phyloP scores from a whole-genome alignment of 2,329 filamentous ascomycete species.

The Pseudogymnoascus sp. region DNA sequence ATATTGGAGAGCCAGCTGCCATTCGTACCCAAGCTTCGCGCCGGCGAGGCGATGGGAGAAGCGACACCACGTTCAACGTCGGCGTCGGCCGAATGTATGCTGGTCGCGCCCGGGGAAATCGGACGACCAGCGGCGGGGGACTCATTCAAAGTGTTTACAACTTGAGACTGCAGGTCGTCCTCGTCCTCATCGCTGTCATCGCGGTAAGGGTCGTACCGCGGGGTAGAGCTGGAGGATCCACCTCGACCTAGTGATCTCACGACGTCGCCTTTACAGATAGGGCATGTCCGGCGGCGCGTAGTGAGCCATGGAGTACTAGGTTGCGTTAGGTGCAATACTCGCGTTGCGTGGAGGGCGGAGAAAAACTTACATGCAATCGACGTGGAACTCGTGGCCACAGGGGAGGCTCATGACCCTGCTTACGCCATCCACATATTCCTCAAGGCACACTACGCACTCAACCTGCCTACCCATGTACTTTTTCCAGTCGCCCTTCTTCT shows the following conservation, averaged over 20 bases:
- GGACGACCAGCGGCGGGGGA: not conserved
- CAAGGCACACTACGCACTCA: conserved; percentile 92
- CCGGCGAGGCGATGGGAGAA: not conserved
- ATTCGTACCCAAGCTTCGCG: not conserved
- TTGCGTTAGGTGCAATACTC: conserved; percentile 8
- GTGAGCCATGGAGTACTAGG: conserved; percentile 89
- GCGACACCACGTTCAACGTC: conserved; percentile 33
- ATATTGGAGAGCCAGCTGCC: not conserved
- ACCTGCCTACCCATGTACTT: conserved; percentile 61
- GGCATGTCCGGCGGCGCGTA: conserved; percentile 89
- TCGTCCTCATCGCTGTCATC: conserved; percentile 32
- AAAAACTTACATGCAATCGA: conserved; percentile 85
- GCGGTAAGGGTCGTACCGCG: conserved; percentile 28
- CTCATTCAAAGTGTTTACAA: not conserved
- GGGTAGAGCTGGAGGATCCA: conserved; percentile 20
- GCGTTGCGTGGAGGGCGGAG: conserved; percentile 9
- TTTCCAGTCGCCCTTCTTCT: conserved; percentile 50
- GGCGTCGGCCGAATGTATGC: conserved; percentile 24
- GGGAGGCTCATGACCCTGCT: conserved; percentile 94
- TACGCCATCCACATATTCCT: conserved; percentile 92
- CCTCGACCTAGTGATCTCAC: conserved; percentile 56
- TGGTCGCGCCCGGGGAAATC: not conserved
- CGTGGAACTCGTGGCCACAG: conserved; percentile 96
- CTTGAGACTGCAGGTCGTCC: conserved; percentile 18
- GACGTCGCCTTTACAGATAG: conserved; percentile 97